These are phyloP conservation scores for Inonotus obliquus DNA, from an alignment of 1,284 basidiomycete genomes.

Conservation along the genomic window DNA sequence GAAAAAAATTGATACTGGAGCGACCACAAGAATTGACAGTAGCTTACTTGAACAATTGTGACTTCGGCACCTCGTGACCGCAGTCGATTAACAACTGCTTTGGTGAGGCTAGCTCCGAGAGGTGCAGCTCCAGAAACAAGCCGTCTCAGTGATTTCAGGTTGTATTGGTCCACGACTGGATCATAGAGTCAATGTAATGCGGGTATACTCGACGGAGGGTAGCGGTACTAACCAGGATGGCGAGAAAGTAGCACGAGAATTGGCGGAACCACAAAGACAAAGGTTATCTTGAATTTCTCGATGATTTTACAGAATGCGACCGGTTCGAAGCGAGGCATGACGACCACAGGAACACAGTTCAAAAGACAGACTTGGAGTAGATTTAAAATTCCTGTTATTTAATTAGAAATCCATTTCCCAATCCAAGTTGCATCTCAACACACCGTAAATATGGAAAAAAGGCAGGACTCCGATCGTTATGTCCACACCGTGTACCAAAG, in stretches of 20 bases:
- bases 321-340: slow-evolving; percentile 75
- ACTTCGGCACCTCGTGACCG: slow-evolving; percentile 32
- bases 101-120: slow-evolving; percentile 57
- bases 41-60: slow-evolving; percentile 40
- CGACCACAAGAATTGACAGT: too few species aligned
- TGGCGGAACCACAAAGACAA: slow-evolving; percentile 75
- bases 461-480: slow-evolving; percentile 54
- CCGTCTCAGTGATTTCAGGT: slow-evolving; percentile 56
- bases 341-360: slow-evolving; percentile 53
- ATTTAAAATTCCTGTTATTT: slow-evolving; percentile 42
- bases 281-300: slow-evolving; percentile 60
- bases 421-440: slow-evolving; percentile 9
- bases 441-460: slow-evolving; percentile 58
- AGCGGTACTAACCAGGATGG: slow-evolving; percentile 45
- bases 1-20: too few species aligned
- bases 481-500: slow-evolving; percentile 38
- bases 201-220: background rate
- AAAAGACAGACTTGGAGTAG: slow-evolving; percentile 59
- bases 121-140: slow-evolving; percentile 83
- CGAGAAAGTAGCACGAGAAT: slow-evolving; percentile 71
- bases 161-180: slow-evolving; percentile 62
- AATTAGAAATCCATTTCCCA: background rate
- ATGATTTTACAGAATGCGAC: slow-evolving; percentile 62
- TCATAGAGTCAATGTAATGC: slow-evolving; percentile 11
- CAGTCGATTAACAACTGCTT: slow-evolving; percentile 41